Conservation (phyloP, 192 early-diverging fungal genomes). For the Gaertneriomyces sp. region DNA sequence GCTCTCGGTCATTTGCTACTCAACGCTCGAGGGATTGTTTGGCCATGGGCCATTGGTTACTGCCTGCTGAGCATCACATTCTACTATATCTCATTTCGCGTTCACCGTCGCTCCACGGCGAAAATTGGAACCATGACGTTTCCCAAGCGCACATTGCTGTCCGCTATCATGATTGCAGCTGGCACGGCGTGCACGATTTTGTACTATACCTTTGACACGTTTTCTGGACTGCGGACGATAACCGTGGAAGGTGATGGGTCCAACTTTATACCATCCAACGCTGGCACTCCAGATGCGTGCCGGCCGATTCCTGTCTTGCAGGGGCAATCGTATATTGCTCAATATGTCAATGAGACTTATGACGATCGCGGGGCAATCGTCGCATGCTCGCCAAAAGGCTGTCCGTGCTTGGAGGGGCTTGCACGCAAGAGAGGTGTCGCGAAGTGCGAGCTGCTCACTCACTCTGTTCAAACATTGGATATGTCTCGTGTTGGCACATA, state of each 20-base stretch:
- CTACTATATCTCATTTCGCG: no score
- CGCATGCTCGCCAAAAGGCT: background rate
- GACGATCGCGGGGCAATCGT: background rate
- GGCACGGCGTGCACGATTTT: no score
- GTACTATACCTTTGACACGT: no score
- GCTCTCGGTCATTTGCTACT: no score
- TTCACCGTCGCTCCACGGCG: no score
- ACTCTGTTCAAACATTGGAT: background rate
- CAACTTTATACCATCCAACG: background rate
- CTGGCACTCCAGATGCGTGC: background rate
- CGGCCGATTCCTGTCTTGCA: background rate
- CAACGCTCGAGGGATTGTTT: no score
- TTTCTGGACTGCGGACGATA: background rate
- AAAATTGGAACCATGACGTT: no score
- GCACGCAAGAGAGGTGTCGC: background rate
- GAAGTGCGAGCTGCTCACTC: background rate
- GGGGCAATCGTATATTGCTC: background rate
- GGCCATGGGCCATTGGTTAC: no score
- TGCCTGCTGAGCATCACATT: no score
- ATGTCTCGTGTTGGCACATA: background rate
- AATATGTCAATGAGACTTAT: background rate
- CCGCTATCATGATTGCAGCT: no score
- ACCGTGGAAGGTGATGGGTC: background rate
- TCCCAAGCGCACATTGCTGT: no score
- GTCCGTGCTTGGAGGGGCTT: conserved; percentile 1